phyloP scores from a whole-genome alignment of 1,139 yeast genomes.

The Kodamaea ohmeri region DNA sequence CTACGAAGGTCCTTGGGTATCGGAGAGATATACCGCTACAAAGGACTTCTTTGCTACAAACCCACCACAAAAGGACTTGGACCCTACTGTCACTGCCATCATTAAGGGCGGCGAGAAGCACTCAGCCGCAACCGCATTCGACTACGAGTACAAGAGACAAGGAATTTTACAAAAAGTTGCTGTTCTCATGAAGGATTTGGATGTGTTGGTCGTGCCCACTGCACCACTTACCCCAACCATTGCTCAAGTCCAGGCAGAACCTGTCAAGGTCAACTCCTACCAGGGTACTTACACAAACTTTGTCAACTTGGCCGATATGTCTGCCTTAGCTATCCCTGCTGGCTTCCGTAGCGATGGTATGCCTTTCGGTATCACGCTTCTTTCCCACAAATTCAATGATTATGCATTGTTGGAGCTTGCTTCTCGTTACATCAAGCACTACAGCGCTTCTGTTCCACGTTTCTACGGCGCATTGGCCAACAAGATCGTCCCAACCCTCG shows the following conservation, averaged over 20 bases:
- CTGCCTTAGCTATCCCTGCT: constrained; percentile 88
- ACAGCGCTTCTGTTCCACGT: constrained; percentile 23
- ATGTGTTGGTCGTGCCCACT: constrained; percentile 84
- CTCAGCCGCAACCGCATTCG: constrained; percentile 80
- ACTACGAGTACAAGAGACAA: constrained; percentile 80
- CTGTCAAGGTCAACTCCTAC: constrained; percentile 75
- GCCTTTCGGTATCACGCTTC: constrained; percentile 85
- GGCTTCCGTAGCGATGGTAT: constrained; percentile 83
- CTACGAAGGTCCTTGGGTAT: constrained; percentile 99
- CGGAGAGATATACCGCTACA: constrained; percentile 86
- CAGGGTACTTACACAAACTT: constrained; percentile 98
- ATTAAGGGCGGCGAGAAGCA: constrained; percentile 74
- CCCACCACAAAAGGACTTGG: constrained; percentile 70
- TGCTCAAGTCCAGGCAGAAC: constrained; percentile 68
- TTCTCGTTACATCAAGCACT: constrained; percentile 54
- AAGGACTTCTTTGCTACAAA: constrained; percentile 68
- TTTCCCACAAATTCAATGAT: constrained; percentile 81
- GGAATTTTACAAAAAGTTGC: constrained; percentile 65
- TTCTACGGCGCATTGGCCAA: constrained; percentile 43
- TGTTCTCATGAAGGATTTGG: constrained; percentile 54
- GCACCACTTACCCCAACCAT: constrained; percentile 89
- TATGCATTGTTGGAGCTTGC: constrained; percentile 87
- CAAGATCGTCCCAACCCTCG: constrained; percentile 31
- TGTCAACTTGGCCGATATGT: constrained; percentile 89
- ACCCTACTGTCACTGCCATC: constrained; percentile 78